Conservation (phyloP, 345 rosid genomes). For the Lumnitzera littorea region DNA sequence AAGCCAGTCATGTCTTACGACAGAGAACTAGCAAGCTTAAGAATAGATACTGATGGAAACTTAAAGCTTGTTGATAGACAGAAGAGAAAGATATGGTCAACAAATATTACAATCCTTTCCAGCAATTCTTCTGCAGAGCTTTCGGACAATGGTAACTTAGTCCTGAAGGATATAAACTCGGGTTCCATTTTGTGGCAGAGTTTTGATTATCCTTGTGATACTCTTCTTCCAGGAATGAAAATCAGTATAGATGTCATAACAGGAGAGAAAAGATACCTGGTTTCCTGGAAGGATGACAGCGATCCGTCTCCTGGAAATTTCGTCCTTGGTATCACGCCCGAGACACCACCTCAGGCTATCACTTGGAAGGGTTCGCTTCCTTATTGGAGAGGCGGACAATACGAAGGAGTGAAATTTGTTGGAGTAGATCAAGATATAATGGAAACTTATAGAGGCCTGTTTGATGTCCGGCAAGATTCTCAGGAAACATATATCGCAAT, state of each 20-base stretch:
- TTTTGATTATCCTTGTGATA: slow-evolving; percentile 7
- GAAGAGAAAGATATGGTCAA: slow-evolving; percentile 14
- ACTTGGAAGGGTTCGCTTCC: background rate
- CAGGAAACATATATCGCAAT: too few relatives aligned
- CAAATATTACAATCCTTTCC: slow-evolving; percentile 9
- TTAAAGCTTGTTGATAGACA: slow-evolving; percentile 10
- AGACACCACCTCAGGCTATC: slow-evolving; percentile 18
- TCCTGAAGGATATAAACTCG: slow-evolving; percentile 11
- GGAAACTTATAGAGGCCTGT: background rate
- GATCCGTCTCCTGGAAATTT: slow-evolving; percentile 1
- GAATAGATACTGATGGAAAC: slow-evolving; percentile 13
- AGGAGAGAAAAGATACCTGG: background rate
- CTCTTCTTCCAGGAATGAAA: slow-evolving; percentile 8
- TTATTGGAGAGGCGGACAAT: too few relatives aligned
- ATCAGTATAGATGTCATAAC: background rate
- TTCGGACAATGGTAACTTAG: slow-evolving; percentile 5
- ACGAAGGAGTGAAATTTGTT: too few relatives aligned
- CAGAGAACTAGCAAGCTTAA: slow-evolving; percentile 6
- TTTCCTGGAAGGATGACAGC: background rate
- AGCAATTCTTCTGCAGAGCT: background rate
- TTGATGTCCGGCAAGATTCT: too few relatives aligned
- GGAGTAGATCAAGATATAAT: too few relatives aligned
- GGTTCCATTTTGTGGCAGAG: slow-evolving; percentile 20
- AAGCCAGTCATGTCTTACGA: slow-evolving; percentile 16
- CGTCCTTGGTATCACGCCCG: slow-evolving; percentile 8